Evolutionary conservation across 1,139 yeast genomes (phyloP), one percentile per base, ranked within the genome.

Genomic region (Hyphopichia buzzinii): DNA sequence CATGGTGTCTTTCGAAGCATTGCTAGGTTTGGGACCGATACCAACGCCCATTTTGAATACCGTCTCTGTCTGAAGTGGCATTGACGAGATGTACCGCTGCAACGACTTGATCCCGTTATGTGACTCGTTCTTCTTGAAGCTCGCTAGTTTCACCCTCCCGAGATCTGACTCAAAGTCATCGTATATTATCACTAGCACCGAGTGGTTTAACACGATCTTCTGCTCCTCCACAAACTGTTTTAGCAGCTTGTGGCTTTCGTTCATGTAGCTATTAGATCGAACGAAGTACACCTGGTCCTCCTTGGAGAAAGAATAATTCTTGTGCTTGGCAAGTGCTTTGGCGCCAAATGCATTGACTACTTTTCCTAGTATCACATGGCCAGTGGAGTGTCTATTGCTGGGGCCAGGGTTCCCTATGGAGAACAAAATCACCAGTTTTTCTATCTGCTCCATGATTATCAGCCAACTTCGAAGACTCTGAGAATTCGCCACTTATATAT

Each of bases 341-440:
- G 61, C 61, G 1, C 54, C 58, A 33, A 54, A 55, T 17, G 50
- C 51, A 1, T 51, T 49, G 35, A 61, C 50, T 6, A 67, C 39
- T 19, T 52, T 46, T 31, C 57, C 55, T n/a, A 69, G 54, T 31
- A 57, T 60, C 34, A 52, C 46, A 41, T 70, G 74, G 6, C 75
- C 75, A 2, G 59, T 53, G 0, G 74, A 68, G 39, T 70, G 76
- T 11, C 75, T 50, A 19, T 52, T 61, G 13, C 56, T 46, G 2
- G 64, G 59, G 0, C 74, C 74, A 1, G 75, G 75, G 43, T 70
- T 70, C 2, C 76, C 75, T 21, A 70, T 55, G 4, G 74, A 67
- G 39, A 67, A 62, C 19, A 69, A 40, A 1, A 66, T 53, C 8
- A 63, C 34, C 11, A 4, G 29, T 15, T 27, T 27, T 7, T 27